Percentiles rank a stretch among this genome's conserved stretches.
Conservation (phyloP, 768 basidiomycete species). For the Sporobolomyces pararoseus region DNA sequence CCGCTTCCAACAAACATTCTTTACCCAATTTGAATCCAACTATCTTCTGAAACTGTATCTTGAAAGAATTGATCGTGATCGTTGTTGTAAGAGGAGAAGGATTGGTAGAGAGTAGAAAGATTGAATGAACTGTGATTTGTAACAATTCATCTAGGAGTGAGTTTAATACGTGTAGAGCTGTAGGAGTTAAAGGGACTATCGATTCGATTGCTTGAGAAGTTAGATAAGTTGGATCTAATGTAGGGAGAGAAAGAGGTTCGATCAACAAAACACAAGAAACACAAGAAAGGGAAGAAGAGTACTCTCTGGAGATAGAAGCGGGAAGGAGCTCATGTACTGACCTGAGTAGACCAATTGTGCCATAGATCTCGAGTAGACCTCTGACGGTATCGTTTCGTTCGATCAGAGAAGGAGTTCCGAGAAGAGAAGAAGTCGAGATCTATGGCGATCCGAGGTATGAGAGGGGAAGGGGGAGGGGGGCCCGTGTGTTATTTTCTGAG, state of each 20-base stretch:
- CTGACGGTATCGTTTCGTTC: too few species aligned
- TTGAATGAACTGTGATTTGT: conserved; percentile 63
- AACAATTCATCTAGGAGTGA: conserved; percentile 79
- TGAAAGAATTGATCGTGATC: conserved; percentile 68
- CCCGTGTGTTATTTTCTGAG: too few species aligned
- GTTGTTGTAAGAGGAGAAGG: background rate
- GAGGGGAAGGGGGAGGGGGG: too few species aligned
- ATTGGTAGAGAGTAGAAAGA: conserved; percentile 49
- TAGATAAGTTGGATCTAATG: conserved; percentile 2
- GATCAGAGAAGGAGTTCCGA: background rate
- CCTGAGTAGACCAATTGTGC: conserved; percentile 12
- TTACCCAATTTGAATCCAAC: conserved; percentile 81
- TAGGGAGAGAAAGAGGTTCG: background rate
- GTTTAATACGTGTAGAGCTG: conserved; percentile 76
- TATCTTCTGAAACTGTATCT: conserved; percentile 62
- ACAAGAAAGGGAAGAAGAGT: background rate
- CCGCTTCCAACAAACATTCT: conserved; percentile 86
- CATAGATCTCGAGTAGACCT: background rate
- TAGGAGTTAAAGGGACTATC: conserved; percentile 60
- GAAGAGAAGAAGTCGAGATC: background rate
- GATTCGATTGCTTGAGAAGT: background rate
- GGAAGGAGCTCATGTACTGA: too few species aligned
- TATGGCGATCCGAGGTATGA: too few species aligned
- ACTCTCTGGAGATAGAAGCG: too few species aligned
- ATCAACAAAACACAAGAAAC: background rate